phyloP scores from a whole-genome alignment of 2,329 filamentous ascomycete species.

The Diaporthe sp. region DNA sequence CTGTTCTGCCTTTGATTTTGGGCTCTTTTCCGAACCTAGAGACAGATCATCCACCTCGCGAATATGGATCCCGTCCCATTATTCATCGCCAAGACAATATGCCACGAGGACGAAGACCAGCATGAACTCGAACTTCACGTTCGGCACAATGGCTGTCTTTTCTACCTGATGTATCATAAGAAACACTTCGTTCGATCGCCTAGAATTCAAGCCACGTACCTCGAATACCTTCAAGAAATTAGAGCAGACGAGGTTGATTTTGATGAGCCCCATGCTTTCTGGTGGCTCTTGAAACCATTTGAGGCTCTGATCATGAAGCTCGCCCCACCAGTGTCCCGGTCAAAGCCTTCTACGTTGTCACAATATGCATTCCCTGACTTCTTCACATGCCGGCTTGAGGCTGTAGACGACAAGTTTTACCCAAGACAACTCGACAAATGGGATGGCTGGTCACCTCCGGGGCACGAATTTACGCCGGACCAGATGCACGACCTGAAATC shows the following conservation, averaged over 20 bases:
- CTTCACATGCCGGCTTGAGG: neutral
- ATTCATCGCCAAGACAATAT: neutral
- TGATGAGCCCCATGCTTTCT: neutral
- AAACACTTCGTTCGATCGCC: neutral
- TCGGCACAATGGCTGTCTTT: slow-evolving; percentile 17
- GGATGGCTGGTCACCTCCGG: neutral
- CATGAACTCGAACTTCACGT: slow-evolving; percentile 1
- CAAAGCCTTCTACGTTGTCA: neutral
- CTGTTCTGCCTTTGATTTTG: no score
- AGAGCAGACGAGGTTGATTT: neutral
- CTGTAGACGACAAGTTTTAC: neutral
- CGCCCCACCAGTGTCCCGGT: neutral
- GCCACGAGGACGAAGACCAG: neutral
- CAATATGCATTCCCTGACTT: slow-evolving; percentile 10
- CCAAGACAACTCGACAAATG: slow-evolving; percentile 8
- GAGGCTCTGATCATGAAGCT: neutral
- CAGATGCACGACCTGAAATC: neutral
- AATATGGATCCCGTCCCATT: neutral
- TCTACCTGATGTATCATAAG: neutral
- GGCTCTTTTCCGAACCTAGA: no score
- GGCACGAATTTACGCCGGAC: neutral
- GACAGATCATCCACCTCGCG: neutral
- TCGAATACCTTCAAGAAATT: neutral
- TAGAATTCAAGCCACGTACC: neutral
- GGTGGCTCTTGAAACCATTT: slow-evolving; percentile 12